Conservation (phyloP, 345 rosid species). For the Camelina neglecta region DNA sequence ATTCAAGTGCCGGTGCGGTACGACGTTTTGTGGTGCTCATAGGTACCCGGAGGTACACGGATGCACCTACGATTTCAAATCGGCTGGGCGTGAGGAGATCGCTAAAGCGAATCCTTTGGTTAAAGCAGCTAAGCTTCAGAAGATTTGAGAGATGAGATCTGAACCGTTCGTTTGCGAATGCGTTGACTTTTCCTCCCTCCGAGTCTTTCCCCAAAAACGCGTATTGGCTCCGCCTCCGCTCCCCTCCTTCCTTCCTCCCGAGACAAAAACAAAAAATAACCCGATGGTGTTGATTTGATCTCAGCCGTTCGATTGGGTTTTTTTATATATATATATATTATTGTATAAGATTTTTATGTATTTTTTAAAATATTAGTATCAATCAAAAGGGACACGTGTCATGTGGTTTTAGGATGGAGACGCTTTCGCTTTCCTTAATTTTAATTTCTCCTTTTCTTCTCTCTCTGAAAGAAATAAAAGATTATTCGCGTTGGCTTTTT, state of each 20-base stretch:
- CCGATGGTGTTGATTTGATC: constrained; percentile 29
- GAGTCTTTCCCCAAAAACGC: background rate
- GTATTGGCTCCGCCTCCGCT: no score
- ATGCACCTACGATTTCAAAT: constrained; percentile 59
- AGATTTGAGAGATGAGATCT: constrained; percentile 45
- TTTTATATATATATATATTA: background rate
- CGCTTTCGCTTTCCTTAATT: constrained; percentile 8
- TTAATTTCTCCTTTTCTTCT: no score
- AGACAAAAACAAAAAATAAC: background rate
- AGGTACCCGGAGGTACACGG: constrained; percentile 60
- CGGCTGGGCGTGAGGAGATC: constrained; percentile 58
- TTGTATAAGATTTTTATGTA: constrained; percentile 39
- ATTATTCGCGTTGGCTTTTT: no score
- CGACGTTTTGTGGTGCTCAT: constrained; percentile 51
- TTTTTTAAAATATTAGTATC: background rate
- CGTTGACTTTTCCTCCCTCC: constrained; percentile 32
- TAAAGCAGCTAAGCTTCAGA: constrained; percentile 57
- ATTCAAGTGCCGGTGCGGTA: constrained; percentile 57
- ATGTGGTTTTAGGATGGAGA: constrained; percentile 27
- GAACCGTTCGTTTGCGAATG: constrained; percentile 18
- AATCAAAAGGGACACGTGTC: constrained; percentile 36
- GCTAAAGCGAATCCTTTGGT: constrained; percentile 60
- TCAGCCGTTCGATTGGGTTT: constrained; percentile 38
- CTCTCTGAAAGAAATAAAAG: no score
- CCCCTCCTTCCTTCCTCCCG: no score